phyloP scores from a whole-genome alignment of 768 basidiomycete genomes.

The Macrolepiota albuminosa region DNA sequence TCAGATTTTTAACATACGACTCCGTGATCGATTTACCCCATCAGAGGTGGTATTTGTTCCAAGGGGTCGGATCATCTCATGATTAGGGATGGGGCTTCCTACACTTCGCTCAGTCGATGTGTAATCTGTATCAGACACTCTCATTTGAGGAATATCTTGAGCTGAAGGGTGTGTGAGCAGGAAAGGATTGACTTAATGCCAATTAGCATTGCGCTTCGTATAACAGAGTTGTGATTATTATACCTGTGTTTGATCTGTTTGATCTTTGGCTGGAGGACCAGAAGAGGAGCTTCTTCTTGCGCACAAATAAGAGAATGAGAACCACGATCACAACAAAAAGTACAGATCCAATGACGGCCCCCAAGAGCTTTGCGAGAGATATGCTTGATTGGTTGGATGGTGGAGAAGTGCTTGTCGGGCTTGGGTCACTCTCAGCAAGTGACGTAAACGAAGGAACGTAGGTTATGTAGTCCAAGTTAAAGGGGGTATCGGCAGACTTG shows the following conservation, averaged over 20 bases:
- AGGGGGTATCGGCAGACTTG: neutral
- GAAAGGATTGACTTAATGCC: neutral
- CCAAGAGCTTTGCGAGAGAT: neutral
- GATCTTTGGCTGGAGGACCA: neutral
- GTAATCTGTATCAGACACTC: neutral
- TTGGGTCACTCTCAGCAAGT: neutral
- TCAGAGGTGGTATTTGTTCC: neutral
- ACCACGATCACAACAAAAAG: neutral
- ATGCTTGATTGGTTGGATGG: neutral
- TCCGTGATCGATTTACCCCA: neutral
- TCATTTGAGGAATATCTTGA: neutral
- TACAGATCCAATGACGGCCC: neutral
- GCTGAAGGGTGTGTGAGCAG: neutral
- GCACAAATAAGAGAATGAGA: neutral
- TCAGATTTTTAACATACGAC: neutral
- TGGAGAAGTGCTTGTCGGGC: neutral
- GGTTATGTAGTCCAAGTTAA: neutral
- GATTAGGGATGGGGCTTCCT: neutral
- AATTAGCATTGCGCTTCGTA: neutral
- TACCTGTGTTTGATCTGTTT: neutral
- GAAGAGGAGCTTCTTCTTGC: neutral
- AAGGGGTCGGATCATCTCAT: neutral
- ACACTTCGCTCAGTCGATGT: neutral
- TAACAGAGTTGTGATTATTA: neutral
- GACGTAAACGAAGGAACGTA: neutral